These are phyloP conservation scores for Lentinula detonsa DNA, from an alignment of 768 basidiomycete species.

Conservation along the genomic window DNA sequence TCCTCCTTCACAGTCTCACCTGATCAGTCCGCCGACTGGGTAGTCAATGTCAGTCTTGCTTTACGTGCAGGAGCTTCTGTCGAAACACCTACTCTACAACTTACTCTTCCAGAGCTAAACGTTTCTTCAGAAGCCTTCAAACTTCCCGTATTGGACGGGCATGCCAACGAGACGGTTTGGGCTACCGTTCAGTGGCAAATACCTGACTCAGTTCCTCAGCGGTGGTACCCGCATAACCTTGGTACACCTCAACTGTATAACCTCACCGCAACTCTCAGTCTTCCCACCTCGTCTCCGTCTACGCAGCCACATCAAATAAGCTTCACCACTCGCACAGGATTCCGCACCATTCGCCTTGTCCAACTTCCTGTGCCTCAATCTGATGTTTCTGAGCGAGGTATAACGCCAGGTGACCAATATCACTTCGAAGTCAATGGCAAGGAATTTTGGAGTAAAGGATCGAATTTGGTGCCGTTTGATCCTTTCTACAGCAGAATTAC, in stretches of 20 bases:
- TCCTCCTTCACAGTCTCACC: conserved; percentile 38
- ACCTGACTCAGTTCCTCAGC: conserved; percentile 36
- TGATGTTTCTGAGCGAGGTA: conserved; percentile 39
- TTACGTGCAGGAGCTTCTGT: conserved; percentile 35
- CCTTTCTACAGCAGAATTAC: conserved; percentile 49
- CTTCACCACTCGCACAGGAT: conserved; percentile 44
- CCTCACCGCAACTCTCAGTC: conserved; percentile 33
- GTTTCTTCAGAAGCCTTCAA: conserved; percentile 29
- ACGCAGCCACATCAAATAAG: conserved; percentile 17
- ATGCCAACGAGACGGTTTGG: conserved; percentile 27
- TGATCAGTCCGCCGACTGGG: conserved; percentile 45
- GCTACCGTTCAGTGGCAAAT: conserved; percentile 39
- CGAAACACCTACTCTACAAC: conserved; percentile 27
- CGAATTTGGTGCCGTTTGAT: conserved; percentile 58
- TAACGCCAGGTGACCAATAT: conserved; percentile 56
- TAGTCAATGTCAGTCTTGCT: conserved; percentile 47
- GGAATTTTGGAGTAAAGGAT: conserved; percentile 48
- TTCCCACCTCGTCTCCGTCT: conserved; percentile 11
- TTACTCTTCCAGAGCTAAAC: conserved; percentile 43
- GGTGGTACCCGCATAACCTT: conserved; percentile 53
- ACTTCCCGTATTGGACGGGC: conserved; percentile 15
- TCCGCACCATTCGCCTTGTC: conserved; percentile 51
- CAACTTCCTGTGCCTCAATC: conserved; percentile 40
- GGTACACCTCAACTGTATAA: conserved; percentile 52
- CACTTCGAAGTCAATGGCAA: conserved; percentile 56